phyloP scores from a whole-genome alignment of 2,329 filamentous ascomycete species.

The Trichoderma arundinaceum region DNA sequence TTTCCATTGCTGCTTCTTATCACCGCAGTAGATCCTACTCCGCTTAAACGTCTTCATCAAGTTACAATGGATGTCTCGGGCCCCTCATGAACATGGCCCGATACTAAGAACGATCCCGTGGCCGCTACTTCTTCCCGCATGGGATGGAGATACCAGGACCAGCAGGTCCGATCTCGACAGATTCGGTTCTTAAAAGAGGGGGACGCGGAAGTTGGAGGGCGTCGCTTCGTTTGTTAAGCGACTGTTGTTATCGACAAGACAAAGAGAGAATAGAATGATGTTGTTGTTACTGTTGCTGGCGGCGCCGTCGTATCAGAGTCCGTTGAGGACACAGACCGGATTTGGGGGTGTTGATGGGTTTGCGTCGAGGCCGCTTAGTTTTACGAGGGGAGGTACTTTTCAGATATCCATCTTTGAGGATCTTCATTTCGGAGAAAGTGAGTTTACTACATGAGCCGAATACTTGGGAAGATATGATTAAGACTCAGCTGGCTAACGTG shows the following conservation, averaged over 20 bases:
- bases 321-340: background rate
- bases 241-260: background rate
- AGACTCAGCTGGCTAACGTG: conserved; percentile 22
- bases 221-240: background rate
- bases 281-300: conserved; percentile 1
- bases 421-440: conserved; percentile 73
- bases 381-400: conserved; percentile 54
- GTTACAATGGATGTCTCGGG: background rate
- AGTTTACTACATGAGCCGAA: conserved; percentile 35
- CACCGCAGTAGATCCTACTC: background rate
- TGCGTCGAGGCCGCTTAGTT: conserved; percentile 37
- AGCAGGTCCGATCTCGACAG: background rate
- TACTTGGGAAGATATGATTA: too few species aligned
- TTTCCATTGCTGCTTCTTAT: background rate
- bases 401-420: conserved; percentile 69
- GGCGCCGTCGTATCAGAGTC: conserved; percentile 14
- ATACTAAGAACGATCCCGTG: background rate
- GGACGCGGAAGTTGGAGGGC: background rate
- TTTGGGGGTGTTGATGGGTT: background rate
- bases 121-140: background rate
- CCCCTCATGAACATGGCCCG: background rate
- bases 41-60: background rate
- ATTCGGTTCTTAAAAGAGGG: background rate
- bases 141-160: background rate
- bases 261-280: background rate